Conservation (phyloP, 768 basidiomycete genomes). For the Tricholoma matsutake region DNA sequence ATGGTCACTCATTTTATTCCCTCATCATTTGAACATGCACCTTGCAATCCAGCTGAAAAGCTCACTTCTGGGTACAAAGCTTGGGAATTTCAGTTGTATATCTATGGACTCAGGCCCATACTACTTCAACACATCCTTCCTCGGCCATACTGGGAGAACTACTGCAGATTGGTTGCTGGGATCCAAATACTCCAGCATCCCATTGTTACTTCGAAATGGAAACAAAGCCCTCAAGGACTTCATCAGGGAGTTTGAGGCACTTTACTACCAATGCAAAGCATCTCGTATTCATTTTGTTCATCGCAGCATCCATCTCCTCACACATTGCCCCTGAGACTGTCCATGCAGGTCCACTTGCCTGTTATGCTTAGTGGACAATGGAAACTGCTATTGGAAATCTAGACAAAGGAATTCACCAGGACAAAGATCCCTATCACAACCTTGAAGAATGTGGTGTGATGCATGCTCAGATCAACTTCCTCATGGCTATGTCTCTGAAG, state of each 20-base stretch:
- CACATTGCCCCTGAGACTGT: constrained; percentile 1
- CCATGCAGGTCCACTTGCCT: background rate
- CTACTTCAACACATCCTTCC: too few relatives aligned
- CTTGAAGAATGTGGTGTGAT: constrained; percentile 2
- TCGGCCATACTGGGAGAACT: background rate
- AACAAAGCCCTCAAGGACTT: background rate
- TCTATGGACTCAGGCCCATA: too few relatives aligned
- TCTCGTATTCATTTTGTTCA: constrained; percentile 5
- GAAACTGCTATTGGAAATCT: constrained; percentile 13
- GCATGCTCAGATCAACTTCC: background rate
- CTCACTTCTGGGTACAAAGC: constrained; percentile 28
- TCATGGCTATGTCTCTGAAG: background rate
- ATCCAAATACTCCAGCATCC: background rate
- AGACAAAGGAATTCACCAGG: too few relatives aligned
- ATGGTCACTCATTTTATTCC: constrained; percentile 7
- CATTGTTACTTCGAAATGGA: background rate
- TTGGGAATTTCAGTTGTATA: too few relatives aligned
- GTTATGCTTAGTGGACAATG: constrained; percentile 13
- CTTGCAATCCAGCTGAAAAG: constrained; percentile 30
- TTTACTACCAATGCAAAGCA: background rate
- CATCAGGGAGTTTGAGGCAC: background rate
- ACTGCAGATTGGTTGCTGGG: background rate
- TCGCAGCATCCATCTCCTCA: constrained; percentile 3
- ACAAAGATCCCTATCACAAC: background rate
- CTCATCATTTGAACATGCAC: too few relatives aligned